Evolutionary conservation across 2,329 filamentous ascomycete species (phyloP).

Genomic region (Colletotrichum filicis): DNA sequence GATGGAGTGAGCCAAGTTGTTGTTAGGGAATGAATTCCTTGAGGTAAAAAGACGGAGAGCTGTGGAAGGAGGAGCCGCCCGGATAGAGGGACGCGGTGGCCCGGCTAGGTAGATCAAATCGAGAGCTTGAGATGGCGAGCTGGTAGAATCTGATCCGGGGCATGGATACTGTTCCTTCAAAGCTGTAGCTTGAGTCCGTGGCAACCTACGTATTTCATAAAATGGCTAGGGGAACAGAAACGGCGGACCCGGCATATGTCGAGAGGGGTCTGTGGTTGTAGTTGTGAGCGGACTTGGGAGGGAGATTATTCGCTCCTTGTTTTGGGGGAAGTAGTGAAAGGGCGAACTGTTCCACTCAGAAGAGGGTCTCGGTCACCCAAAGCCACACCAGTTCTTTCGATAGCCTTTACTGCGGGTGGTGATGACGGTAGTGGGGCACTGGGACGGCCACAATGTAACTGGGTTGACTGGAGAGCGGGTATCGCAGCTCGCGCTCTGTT

Average conservation of each 20-base stretch:
- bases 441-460: slow-evolving; percentile 9
- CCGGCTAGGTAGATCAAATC: slow-evolving; percentile 3
- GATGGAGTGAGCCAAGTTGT: not conserved
- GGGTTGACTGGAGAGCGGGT: slow-evolving; percentile 15
- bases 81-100: not conserved
- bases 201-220: not conserved
- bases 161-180: slow-evolving; percentile 14
- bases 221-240: not conserved
- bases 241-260: not conserved
- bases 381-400: slow-evolving; percentile 24
- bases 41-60: not conserved
- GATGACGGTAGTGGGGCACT: slow-evolving; percentile 28
- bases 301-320: not conserved
- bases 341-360: slow-evolving; percentile 4
- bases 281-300: not conserved
- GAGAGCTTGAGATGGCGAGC: not conserved
- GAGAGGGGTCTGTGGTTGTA: slow-evolving; percentile 1
- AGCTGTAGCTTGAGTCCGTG: not conserved
- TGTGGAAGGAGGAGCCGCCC: not conserved
- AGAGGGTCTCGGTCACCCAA: slow-evolving; percentile 19
- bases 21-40: not conserved
- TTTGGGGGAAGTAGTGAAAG: slow-evolving; percentile 8
- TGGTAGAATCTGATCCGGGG: slow-evolving; percentile 5
- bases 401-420: slow-evolving; percentile 7
- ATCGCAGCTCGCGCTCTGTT: slow-evolving; percentile 18